Evolutionary conservation across 441 rosid genomes (phyloP), one percentile per base, ranked within the genome.

Genomic region (Mallotus japonicus): DNA sequence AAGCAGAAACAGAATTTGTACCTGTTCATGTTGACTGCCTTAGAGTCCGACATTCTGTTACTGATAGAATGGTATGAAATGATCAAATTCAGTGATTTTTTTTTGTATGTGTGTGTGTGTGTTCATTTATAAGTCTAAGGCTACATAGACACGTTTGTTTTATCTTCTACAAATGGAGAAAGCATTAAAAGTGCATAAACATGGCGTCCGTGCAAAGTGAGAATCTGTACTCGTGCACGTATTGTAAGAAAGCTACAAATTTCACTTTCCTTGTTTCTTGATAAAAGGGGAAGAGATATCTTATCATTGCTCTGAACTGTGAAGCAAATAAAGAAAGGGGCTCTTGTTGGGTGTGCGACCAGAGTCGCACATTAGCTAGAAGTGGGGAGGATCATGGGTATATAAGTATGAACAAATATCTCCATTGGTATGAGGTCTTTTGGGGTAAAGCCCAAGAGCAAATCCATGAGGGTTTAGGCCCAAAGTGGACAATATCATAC

Each of bases 1-100:
- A 87, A 86, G 72, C 91, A 84, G 79, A 85, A 82, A 83, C 92
- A 92, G 54, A 84, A 82, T 77, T 54, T 83, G 88, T 82, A 90
- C 34, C 8, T 47, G 44, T 51, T 17, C 50, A 28, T 65, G 34
- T n/a, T 1, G 40, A 22, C 8, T 34, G 54, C 50, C 10, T 22
- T 5, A 6, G 6, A 32, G 75, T 53, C 61, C 9, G 69, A 42
- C 81, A 54, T 62, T 14, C 53, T 46, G 28, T 0, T 7, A 3
- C 10, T 13, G 42, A 58, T 9, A 59, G 47, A 58, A n/a, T n/a
- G 56, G 19, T 12, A 51, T 20, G 34, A 17, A 54, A 64, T 14
- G 66, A 22, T 72, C 24, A 34, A 37, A 60, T 24, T 61, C 1
- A 34, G 11, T 73, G 20, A 5, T 37, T 6, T 5, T 37, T 34